A percentile compares a stretch with the other conserved stretches of the same genome.
These are phyloP conservation scores for Rhizopus delemar DNA, from an alignment of 371 early-diverging fungal genomes.

Conservation along the genomic window DNA sequence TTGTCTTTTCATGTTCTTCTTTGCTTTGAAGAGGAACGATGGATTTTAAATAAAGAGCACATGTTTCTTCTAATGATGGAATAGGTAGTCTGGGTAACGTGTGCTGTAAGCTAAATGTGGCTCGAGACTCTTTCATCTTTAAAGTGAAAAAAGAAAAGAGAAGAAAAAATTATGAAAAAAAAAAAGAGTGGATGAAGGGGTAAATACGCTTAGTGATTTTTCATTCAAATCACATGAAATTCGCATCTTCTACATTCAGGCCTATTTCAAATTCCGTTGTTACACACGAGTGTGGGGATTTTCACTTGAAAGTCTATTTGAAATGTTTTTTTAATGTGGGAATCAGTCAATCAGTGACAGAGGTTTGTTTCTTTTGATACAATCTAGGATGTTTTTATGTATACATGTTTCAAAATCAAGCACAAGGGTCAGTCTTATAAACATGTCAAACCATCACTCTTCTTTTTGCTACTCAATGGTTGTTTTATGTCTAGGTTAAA, in stretches of 20 bases:
- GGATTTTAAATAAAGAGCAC: conserved; percentile 68
- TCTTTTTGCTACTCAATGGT: no score
- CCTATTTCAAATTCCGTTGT: no score
- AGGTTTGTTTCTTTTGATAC: no score
- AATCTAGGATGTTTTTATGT: no score
- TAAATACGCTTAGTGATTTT: neutral
- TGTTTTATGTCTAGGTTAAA: no score
- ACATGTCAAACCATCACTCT: no score
- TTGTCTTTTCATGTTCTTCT: conserved; percentile 34
- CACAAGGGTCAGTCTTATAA: no score
- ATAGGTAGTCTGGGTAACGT: conserved; percentile 80
- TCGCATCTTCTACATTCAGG: neutral
- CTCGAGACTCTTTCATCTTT: conserved; percentile 5
- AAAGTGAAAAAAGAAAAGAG: conserved; percentile 8
- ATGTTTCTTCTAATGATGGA: conserved; percentile 75
- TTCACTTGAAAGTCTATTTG: no score
- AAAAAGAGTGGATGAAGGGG: neutral
- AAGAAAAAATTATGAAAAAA: conserved; percentile 7
- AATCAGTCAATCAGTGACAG: no score
- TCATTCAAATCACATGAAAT: conserved; percentile 1
- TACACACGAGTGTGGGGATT: no score
- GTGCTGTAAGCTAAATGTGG: conserved; percentile 71
- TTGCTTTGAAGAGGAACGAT: conserved; percentile 62
- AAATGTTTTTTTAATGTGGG: no score
- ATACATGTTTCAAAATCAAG: no score